phyloP scores from a whole-genome alignment of 192 early-diverging fungal genomes.

The Coemansia sp. region DNA sequence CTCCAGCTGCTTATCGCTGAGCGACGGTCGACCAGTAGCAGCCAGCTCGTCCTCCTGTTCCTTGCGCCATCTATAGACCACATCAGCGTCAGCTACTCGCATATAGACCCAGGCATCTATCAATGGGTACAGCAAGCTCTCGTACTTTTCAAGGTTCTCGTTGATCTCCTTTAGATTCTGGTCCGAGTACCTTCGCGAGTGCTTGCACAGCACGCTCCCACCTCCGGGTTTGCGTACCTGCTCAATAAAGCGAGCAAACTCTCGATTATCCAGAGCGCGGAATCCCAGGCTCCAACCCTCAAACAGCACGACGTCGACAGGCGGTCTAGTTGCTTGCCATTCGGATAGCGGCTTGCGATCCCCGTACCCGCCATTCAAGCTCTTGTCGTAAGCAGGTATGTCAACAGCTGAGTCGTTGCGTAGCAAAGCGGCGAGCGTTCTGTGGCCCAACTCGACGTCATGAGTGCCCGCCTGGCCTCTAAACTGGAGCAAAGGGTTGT shows the following conservation, averaged over 20 bases:
- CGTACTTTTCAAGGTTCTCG: constrained; percentile 48
- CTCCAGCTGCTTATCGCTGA: constrained; percentile 72
- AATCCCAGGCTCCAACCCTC: constrained; percentile 96
- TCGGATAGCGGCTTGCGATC: constrained; percentile 62
- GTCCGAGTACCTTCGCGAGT: constrained; percentile 39
- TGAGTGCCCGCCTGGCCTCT: constrained; percentile 92
- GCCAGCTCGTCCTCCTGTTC: constrained; percentile 75
- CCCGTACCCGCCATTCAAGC: constrained; percentile 69
- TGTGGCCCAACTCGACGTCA: constrained; percentile 65
- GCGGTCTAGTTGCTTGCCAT: constrained; percentile 59
- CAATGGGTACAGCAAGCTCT: constrained; percentile 59
- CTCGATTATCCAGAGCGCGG: constrained; percentile 53
- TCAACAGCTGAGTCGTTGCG: constrained; percentile 24
- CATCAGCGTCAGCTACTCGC: constrained; percentile 56
- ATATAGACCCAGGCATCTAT: constrained; percentile 80
- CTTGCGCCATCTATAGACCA: constrained; percentile 82
- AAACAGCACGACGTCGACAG: constrained; percentile 79
- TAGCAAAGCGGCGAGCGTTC: constrained; percentile 54
- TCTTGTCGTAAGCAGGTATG: constrained; percentile 84
- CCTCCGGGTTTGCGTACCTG: constrained; percentile 9
- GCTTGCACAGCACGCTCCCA: constrained; percentile 23
- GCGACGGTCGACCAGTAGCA: constrained; percentile 41
- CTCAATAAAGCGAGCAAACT: constrained; percentile 27
- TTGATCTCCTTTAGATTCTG: constrained; percentile 34
- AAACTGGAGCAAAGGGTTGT: constrained; percentile 73